These are phyloP conservation scores for Nakazawaea ernobii DNA, from an alignment of 805 yeast genomes.

Conservation along the genomic window DNA sequence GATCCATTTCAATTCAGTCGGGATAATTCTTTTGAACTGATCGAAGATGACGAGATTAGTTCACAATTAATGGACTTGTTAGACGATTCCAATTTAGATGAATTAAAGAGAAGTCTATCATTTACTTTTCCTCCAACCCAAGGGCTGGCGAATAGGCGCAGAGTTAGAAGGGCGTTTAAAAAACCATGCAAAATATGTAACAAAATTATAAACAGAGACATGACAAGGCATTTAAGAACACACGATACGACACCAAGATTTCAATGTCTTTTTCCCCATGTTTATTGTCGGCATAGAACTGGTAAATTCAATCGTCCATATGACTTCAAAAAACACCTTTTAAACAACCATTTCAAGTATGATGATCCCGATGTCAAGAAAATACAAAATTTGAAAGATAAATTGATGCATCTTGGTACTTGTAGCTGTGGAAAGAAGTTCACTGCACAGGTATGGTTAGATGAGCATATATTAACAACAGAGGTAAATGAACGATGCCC, in stretches of 20 bases:
- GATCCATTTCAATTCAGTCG: not conserved
- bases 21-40: not conserved
- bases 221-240: constrained; percentile 54
- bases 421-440: constrained; percentile 48
- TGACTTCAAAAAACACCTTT: constrained; percentile 60
- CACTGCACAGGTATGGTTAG: constrained; percentile 46
- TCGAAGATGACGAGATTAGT: not conserved
- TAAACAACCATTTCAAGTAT: constrained; percentile 54
- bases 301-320: constrained; percentile 64
- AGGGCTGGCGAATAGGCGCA: not conserved
- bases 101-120: not conserved
- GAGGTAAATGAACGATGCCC: too few species aligned
- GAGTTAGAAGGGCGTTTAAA: not conserved
- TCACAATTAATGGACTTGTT: not conserved
- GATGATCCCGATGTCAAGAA: constrained; percentile 39
- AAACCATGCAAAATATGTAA: not conserved
- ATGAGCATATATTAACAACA: too few species aligned
- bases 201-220: not conserved
- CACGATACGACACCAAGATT: constrained; percentile 55
- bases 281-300: constrained; percentile 50
- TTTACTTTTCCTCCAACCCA: not conserved
- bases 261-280: constrained; percentile 50
- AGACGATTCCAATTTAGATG: not conserved
- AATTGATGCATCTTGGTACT: constrained; percentile 43
- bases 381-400: constrained; percentile 46